Evolutionary conservation across 768 basidiomycete genomes (phyloP), one percentile per base, ranked within the genome.

Genomic region (Jaapia argillacea): DNA sequence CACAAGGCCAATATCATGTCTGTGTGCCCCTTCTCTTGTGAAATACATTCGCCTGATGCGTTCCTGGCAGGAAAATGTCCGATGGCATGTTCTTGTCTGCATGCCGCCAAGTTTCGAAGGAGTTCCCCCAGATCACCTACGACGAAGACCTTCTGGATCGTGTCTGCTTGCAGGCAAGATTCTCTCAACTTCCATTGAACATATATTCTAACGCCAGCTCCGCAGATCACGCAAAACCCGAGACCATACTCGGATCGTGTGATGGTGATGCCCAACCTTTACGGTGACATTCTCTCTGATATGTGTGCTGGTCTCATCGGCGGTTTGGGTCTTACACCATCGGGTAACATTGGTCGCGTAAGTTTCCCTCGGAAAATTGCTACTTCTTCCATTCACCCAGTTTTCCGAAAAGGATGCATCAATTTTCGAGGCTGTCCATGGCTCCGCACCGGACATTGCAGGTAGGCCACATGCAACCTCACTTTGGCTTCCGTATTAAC

Each of bases 1-100:
- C 96, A 99, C 74, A 99, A 99, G 69, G 96, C 96, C 20, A 96
- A 94, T 60, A 97, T 99, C 72, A 98, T 98, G 94, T 92, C 50
- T 46, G 85, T 66, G 16, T n/a, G 20, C 21, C 25, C 14, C 36
- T 45, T 25, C 20, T 6, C 24, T 4, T 39, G 31, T 18, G 24
- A 28, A 23, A 25, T 25, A 45, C 40, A 45, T 24, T 43, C 53
- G 49, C 37, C 25, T 13, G 6, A n/a, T 24, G 36, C 21, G 36
- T 21, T 23, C 41, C 22, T 1, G 5, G 35, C n/a, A 96, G 92
- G 92, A 97, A 97, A 82, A 91, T 98, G 86, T 98, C 94, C 16
- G 96, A 99, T 62, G 96, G 96, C 48, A 96, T 98, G 92, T 99
- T 99, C 75, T 70, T 99, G 64, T 85, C 89, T 31, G 96, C 96